phyloP scores from a whole-genome alignment of 2,329 filamentous ascomycete genomes.

The Alternaria tenuissima region DNA sequence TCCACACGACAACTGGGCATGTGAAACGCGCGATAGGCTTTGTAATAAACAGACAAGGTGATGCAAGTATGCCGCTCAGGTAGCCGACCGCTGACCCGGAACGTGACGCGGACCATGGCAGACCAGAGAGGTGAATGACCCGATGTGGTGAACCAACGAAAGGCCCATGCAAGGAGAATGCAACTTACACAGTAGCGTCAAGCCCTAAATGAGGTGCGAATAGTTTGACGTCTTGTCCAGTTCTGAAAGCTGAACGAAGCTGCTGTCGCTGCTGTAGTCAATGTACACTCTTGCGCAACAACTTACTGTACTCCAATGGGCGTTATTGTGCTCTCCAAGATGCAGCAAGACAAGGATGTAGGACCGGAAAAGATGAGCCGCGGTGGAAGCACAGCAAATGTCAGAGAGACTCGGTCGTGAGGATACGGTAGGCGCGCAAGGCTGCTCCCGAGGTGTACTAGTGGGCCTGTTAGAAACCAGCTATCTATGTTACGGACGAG shows the following conservation, averaged over 20 bases:
- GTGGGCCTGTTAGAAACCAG: slow-evolving; percentile 37
- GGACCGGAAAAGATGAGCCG: slow-evolving; percentile 41
- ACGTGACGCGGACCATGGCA: slow-evolving; percentile 39
- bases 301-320: slow-evolving; percentile 35
- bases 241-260: slow-evolving; percentile 16
- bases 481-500: slow-evolving; percentile 48
- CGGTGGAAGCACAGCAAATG: slow-evolving; percentile 17
- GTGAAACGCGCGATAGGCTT: slow-evolving; percentile 44
- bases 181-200: slow-evolving; percentile 43
- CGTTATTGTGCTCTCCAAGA: slow-evolving; percentile 18
- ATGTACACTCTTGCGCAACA: slow-evolving; percentile 23
- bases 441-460: slow-evolving; percentile 41
- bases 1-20: slow-evolving; percentile 35
- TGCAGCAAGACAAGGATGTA: slow-evolving; percentile 28
- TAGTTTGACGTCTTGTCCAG: slow-evolving; percentile 9
- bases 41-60: slow-evolving; percentile 38
- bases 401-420: slow-evolving; percentile 47
- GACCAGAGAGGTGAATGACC: slow-evolving; percentile 38
- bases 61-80: slow-evolving; percentile 31
- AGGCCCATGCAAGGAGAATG: slow-evolving; percentile 30
- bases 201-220: slow-evolving; percentile 26
- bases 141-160: slow-evolving; percentile 28
- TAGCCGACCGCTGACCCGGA: slow-evolving; percentile 45
- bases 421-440: slow-evolving; percentile 39
- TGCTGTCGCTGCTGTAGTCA: slow-evolving; percentile 41